Base-by-base conservation (phyloP, 2,329 filamentous ascomycete genomes). In the Tolypocladium paradoxum region DNA sequence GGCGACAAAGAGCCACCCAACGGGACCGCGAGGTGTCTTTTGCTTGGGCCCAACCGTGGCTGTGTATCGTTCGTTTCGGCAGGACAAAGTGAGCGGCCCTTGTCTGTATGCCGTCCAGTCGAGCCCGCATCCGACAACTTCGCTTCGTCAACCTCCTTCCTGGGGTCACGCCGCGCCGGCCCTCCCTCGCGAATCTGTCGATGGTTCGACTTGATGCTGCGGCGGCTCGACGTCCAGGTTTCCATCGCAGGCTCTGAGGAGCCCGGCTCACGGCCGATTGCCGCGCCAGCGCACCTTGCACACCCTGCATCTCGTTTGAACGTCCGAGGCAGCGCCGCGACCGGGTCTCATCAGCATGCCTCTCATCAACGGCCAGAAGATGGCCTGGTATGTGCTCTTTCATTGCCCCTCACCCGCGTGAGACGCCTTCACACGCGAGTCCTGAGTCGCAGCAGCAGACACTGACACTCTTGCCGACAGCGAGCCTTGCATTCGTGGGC, bases 401-500 rank as follows among this genome's bases (percentile, higher is more conserved):
- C 7, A 4, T 9, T 12, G 22, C 29, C 12, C 40, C 34, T 14
- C 4, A 5, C 20, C 22, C n/a, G 27, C 20, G 47, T 18, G 29
- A 22, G 18, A 20, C 18, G 29, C 20, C 22, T 9, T 18, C 38
- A 16, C 40, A 45, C 18, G 40, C 40, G 38, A 22, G 38, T 22
- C 20, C 18, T 27, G 24, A n/a, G 24, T 31, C 24, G 43, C 18
- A 31, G 5, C 27, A 14, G 31, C 27, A 47, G 27, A 33, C 27
- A 20, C 43, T 47, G 43, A 47, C 43, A 6, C 9, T n/a, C 27
- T 14, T n/a, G 14, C 24, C 43, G 12, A 22, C 60, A 88, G 85
- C 69, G 82, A 82, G 74, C 84, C 85, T 63, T 88, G 85, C 66
- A 88, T 88, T 60, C 82, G 85, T 62, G 85, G 85, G 53, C 85